These are phyloP conservation scores for Venturia oleaginea DNA, from an alignment of 2,329 filamentous ascomycete genomes.

Conservation along the genomic window DNA sequence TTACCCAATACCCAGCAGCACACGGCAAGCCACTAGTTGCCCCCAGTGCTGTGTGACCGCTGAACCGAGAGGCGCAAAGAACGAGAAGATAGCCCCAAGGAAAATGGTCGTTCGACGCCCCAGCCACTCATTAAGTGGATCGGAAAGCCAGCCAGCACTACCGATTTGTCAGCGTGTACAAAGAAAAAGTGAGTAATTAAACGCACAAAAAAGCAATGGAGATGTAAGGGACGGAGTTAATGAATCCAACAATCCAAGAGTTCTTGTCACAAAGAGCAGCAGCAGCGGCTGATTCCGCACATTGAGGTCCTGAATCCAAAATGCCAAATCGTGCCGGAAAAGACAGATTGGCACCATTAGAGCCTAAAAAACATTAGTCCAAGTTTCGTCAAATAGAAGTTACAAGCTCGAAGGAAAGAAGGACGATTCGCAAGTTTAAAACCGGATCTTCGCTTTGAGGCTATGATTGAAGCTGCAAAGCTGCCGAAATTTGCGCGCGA, in stretches of 20 bases:
- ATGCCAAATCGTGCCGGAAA: constrained; percentile 50
- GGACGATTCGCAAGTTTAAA: background rate
- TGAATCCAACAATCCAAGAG: constrained; percentile 22
- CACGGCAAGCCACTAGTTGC: constrained; percentile 30
- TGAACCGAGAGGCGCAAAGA: constrained; percentile 28
- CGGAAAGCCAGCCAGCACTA: constrained; percentile 21
- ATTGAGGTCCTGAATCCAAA: constrained; percentile 20
- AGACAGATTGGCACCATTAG: constrained; percentile 50
- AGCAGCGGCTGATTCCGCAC: constrained; percentile 3
- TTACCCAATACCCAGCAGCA: constrained; percentile 26
- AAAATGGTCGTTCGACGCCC: constrained; percentile 26
- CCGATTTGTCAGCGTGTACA: background rate
- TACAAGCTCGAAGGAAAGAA: background rate
- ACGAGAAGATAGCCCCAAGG: constrained; percentile 21
- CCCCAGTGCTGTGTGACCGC: constrained; percentile 30
- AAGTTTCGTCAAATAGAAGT: constrained; percentile 15
- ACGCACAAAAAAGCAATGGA: constrained; percentile 16
- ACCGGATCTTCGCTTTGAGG: background rate
- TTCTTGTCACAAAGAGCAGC: constrained; percentile 19
- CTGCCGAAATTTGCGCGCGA: background rate
- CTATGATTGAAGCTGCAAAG: background rate
- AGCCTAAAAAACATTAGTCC: constrained; percentile 2
- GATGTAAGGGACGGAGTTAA: constrained; percentile 20
- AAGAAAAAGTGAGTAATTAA: background rate
- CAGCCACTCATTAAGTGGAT: constrained; percentile 22